Evolutionary conservation across 768 basidiomycete species (phyloP), one percentile per base, ranked within the genome.

Genomic region (Cantharellus cinnabarinus): DNA sequence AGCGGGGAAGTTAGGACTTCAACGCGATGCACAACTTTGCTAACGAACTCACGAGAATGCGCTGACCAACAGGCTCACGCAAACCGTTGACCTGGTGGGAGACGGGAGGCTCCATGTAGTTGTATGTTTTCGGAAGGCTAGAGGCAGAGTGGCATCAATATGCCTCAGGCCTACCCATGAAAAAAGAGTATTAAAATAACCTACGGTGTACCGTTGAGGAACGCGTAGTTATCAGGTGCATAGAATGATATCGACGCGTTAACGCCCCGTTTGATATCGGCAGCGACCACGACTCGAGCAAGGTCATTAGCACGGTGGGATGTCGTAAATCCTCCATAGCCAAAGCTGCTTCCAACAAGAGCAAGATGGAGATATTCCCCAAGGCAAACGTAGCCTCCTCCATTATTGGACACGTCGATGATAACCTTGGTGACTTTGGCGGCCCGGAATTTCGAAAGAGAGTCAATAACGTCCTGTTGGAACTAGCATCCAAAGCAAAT

Each of bases 321-420:
- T 10, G 44, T 48, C 44, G 10, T 10, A 29, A 48, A 48, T 10
- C 44, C 44, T 78, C 77, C 73, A 61, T 76, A 75, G 2, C 75
- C 77, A 42, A 77, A 69, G 34, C 71, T 67, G 2, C 48, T 56
- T 0, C 79, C 80, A 4, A 74, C 72, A 34, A 83, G 72, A 64
- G 72, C 80, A 56, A 74, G 73, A 62, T 79, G 78, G 50, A 83
- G 68, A 71, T 79, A 81, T 42, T 76, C 72, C 2, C 79, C 80
- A 4, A 82, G 72, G 65, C 80, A 82, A 4, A 82, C 72, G 59
- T 75, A 79, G 35, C 81, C 81, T 76, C 80, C 81, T 59, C 76
- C 77, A 62, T 83, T 83, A 65, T 81, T 78, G 7, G 77, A 76
- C 41, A 81, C 65, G 65, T 82, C 81, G 44, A 83, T 72, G 34